Base-by-base conservation (phyloP, 1,139 yeast species). In the Diutina ranongensis region DNA sequence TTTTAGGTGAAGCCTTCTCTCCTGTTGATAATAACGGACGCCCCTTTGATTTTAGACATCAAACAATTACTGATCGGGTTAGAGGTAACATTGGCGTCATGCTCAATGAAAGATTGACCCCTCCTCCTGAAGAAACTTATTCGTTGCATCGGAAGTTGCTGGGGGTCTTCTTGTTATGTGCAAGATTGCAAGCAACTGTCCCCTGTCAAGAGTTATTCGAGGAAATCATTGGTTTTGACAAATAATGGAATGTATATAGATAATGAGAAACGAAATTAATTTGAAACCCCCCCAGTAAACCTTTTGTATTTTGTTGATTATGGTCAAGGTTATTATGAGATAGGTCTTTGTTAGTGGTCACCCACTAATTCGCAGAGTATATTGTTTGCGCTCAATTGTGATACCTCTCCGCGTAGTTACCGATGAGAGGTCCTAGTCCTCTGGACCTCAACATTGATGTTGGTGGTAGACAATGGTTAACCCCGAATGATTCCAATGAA, bases 41-140 rank as follows among this genome's bases (percentile, higher is more conserved):
- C 8, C 59, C 72, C 12, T 94, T 82, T 60, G 83, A 84, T 58
- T 92, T 92, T 64, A 67, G 76, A 34, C 66, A 77, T 50, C 98
- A 94, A 63, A 89, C 96, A 12, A 89, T 92, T 40, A 88, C 97
- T 7, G 96, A 87, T 54, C 76, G 98, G 55, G 95, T 89, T 27
- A 76, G 95, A 54, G 81, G 75, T 1, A 87, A 88, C 55, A 85
- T 92, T 54, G 80, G 88, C 2, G 68, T 88, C 45, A 36, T 92
- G 98, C 72, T 92, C 53, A 77, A 82, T 51, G 96, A 94, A 62
- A 77, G 99, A 54, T 70, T 92, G 51, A 78, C 96, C 4, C 97
- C 98, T 4, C 99, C 98, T 4, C 99, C 99, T 2, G 97, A 92
- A 60, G 98, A 92, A 61, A 92, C 98, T 0, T 92, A 92, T 61